Percentiles rank a stretch among this genome's conserved stretches.
These are phyloP conservation scores for Lasiodiplodia sp. DNA, from an alignment of 2,329 filamentous ascomycete species.

Conservation along the genomic window DNA sequence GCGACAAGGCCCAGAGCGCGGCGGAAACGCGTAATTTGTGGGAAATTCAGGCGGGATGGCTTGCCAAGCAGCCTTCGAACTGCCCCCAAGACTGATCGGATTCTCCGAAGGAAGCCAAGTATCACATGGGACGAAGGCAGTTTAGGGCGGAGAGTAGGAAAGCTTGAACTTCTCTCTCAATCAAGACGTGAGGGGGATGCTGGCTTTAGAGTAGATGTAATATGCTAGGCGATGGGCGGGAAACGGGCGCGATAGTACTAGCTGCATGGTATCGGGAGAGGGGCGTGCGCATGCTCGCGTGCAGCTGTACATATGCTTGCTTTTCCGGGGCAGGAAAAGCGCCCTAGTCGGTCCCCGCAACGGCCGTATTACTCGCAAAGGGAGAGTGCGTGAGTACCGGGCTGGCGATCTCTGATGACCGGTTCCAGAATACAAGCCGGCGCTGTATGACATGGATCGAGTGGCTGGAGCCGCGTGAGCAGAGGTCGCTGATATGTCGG, in stretches of 20 bases:
- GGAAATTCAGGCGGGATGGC: slow-evolving; percentile 24
- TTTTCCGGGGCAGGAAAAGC: slow-evolving; percentile 14
- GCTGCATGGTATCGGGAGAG: neutral
- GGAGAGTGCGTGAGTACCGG: neutral
- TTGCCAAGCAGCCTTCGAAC: slow-evolving; percentile 23
- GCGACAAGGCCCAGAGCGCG: slow-evolving; percentile 15
- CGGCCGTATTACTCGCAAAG: neutral
- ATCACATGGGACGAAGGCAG: neutral
- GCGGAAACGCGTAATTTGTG: slow-evolving; percentile 21
- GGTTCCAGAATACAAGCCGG: neutral
- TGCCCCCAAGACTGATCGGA: slow-evolving; percentile 14
- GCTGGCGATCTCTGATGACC: neutral
- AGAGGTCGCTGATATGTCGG: neutral
- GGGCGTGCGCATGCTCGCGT: neutral
- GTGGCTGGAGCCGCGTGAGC: slow-evolving; percentile 15
- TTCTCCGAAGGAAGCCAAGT: slow-evolving; percentile 24
- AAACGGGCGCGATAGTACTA: neutral
- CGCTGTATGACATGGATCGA: neutral
- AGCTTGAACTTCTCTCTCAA: neutral
- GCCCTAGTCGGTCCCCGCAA: neutral
- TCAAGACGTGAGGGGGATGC: neutral
- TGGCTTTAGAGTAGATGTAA: neutral
- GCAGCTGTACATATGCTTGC: neutral
- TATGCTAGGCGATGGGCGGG: neutral
- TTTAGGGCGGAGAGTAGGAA: neutral